phyloP scores from a whole-genome alignment of 768 basidiomycete species.

The Pleurotus ostreatus region DNA sequence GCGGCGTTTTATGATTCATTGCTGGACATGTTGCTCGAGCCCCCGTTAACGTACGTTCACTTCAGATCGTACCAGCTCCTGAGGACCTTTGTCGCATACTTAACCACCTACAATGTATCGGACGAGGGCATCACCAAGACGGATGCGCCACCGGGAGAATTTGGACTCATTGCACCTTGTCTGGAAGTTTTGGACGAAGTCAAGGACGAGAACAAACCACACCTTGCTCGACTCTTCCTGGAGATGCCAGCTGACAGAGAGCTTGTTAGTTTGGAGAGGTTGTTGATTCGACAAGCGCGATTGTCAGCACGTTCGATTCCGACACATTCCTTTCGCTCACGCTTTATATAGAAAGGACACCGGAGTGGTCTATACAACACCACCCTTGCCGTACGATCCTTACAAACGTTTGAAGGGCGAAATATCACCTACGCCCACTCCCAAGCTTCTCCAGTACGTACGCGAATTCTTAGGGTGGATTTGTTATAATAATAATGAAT shows the following conservation, averaged over 20 bases:
- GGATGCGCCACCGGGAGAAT: background rate
- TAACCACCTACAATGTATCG: background rate
- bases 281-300: background rate
- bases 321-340: background rate
- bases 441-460: background rate
- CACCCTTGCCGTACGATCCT: background rate
- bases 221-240: background rate
- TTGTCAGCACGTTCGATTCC: background rate
- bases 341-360: background rate
- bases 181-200: background rate
- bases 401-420: background rate
- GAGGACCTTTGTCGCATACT: background rate
- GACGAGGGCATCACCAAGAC: background rate
- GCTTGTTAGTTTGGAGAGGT: background rate
- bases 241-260: background rate
- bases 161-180: background rate
- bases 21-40: background rate
- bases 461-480: background rate
- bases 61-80: background rate
- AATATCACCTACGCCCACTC: background rate
- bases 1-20: conserved; percentile 6
- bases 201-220: conserved; percentile 1
- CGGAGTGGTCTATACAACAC: background rate
- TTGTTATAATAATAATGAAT: background rate
- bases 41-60: background rate